These are phyloP conservation scores for Helichrysum umbraculigerum DNA, from an alignment of 129 eudicot species.

Conservation along the genomic window DNA sequence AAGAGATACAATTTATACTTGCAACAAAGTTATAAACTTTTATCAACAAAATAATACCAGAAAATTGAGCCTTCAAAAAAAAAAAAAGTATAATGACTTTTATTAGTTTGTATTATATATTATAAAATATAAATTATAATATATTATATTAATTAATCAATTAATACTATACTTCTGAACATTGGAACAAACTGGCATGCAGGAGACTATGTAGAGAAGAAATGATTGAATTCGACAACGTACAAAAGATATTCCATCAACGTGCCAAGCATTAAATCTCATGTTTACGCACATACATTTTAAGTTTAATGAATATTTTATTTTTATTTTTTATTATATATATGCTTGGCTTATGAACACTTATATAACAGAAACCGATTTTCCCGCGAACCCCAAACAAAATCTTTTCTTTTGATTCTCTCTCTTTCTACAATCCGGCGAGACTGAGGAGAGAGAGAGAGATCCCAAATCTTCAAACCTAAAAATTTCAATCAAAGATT, in stretches of 20 bases:
- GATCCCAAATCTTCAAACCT: constrained; percentile 24
- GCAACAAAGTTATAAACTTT: no score
- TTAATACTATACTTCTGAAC: background rate
- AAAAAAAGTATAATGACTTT: no score
- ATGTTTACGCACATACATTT: constrained; percentile 3
- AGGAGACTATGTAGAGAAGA: background rate
- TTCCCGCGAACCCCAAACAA: constrained; percentile 52
- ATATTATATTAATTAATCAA: no score
- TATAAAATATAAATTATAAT: background rate
- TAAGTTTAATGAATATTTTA: no score
- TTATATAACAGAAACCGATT: constrained; percentile 36
- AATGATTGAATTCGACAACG: constrained; percentile 23
- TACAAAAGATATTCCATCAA: constrained; percentile 8
- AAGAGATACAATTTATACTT: no score
- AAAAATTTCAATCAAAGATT: constrained; percentile 14
- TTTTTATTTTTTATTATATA: background rate
- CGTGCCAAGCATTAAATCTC: constrained; percentile 38
- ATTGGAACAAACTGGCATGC: constrained; percentile 24
- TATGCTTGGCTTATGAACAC: constrained; percentile 18
- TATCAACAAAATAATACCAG: no score
- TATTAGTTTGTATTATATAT: no score
- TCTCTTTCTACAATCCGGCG: constrained; percentile 32
- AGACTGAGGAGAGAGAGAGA: constrained; percentile 35
- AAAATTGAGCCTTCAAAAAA: no score
- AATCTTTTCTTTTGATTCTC: constrained; percentile 25